phyloP scores from a whole-genome alignment of 2,329 filamentous ascomycete genomes.

The Bipolaris zeicola region DNA sequence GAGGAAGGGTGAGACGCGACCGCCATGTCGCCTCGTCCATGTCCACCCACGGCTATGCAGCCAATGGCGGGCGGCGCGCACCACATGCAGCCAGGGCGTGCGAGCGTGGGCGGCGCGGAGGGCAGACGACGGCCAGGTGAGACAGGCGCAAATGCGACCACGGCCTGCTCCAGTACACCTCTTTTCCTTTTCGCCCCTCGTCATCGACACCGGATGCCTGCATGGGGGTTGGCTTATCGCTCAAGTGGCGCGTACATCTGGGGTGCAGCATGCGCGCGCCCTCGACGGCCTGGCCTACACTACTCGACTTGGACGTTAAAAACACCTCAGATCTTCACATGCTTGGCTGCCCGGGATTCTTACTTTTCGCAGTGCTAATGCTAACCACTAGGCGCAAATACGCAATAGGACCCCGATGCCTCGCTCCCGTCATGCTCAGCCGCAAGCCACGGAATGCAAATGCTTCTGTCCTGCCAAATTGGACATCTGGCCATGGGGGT shows the following conservation, averaged over 20 bases:
- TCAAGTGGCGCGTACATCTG: constrained; percentile 21
- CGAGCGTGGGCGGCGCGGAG: constrained; percentile 15
- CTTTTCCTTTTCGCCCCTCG: neutral
- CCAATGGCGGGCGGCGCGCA: constrained; percentile 8
- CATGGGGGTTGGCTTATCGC: constrained; percentile 17
- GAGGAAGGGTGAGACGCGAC: constrained; percentile 13
- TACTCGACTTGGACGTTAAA: too few relatives aligned
- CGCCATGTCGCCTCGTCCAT: constrained; percentile 12
- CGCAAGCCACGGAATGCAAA: neutral
- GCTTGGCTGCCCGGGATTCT: neutral
- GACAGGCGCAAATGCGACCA: too few relatives aligned
- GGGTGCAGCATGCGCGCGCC: constrained; percentile 25
- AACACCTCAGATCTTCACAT: constrained; percentile 19
- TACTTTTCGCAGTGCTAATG: neutral
- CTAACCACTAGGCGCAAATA: neutral
- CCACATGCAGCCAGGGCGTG: constrained; percentile 14
- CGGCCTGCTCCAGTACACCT: neutral
- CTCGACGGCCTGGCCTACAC: too few relatives aligned
- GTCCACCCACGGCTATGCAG: neutral
- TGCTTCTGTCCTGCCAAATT: neutral
- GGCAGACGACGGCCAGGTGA: neutral
- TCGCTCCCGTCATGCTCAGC: neutral
- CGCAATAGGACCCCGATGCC: neutral
- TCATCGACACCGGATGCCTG: constrained; percentile 12
- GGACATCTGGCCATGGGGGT: neutral